These are phyloP conservation scores for Coccomyxa sp. DNA, from an alignment of 139 green algal genomes.

Conservation along the genomic window DNA sequence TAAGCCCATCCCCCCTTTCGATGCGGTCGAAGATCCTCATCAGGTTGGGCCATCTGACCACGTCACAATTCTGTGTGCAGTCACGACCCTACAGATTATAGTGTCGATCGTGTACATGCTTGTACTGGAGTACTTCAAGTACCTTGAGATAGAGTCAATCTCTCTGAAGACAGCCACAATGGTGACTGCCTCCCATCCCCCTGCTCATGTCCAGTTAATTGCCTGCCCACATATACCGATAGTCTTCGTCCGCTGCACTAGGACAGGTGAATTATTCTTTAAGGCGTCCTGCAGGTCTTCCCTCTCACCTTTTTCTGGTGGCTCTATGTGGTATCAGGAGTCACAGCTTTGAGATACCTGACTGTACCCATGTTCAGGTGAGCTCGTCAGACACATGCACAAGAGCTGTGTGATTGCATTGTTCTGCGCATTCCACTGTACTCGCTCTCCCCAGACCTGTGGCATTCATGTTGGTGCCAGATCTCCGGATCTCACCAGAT, in stretches of 20 bases:
- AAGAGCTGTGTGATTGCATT: background rate
- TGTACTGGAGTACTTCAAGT: background rate
- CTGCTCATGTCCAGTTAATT: too few relatives aligned
- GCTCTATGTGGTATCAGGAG: slow-evolving; percentile 49
- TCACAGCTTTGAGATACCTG: slow-evolving; percentile 43
- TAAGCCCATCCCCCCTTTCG: too few relatives aligned
- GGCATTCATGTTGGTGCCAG: too few relatives aligned
- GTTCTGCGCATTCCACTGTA: background rate
- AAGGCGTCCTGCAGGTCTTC: slow-evolving; percentile 27
- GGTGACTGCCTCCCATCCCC: too few relatives aligned
- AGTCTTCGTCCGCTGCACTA: too few relatives aligned
- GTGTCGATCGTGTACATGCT: slow-evolving; percentile 40
- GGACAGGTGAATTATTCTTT: too few relatives aligned
- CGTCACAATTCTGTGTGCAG: too few relatives aligned
- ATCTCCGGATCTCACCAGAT: too few relatives aligned
- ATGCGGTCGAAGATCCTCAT: too few relatives aligned
- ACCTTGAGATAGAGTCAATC: slow-evolving; percentile 24
- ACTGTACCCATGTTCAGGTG: slow-evolving; percentile 54
- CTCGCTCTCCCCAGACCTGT: too few relatives aligned
- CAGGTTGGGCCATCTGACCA: too few relatives aligned
- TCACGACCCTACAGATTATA: slow-evolving; percentile 39
- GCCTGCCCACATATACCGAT: too few relatives aligned
- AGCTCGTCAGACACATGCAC: background rate
- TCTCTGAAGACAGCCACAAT: slow-evolving; percentile 3
- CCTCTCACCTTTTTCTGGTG: slow-evolving; percentile 49